Evolutionary conservation across 2,329 filamentous ascomycete genomes (phyloP).

Genomic region (Penicillium corylophilum): DNA sequence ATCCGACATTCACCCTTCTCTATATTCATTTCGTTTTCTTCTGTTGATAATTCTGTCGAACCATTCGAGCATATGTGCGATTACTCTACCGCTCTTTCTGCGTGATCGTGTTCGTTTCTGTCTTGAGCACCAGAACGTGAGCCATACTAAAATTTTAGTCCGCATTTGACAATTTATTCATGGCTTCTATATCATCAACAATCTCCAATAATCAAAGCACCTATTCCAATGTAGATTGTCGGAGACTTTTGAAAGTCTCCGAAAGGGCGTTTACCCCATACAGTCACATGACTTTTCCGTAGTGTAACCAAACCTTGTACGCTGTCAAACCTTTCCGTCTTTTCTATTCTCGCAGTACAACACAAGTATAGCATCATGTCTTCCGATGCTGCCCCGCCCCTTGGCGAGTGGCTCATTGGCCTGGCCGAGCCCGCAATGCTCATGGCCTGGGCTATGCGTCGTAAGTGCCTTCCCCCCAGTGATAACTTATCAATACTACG

Average conservation of each 20-base stretch:
- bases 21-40: slow-evolving; percentile 9
- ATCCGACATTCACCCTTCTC: slow-evolving; percentile 5
- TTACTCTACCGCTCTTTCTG: slow-evolving; percentile 11
- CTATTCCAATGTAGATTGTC: no score
- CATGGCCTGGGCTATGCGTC: slow-evolving; percentile 26
- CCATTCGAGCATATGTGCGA: slow-evolving; percentile 11
- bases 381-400: slow-evolving; percentile 11
- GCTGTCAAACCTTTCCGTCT: background rate
- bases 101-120: slow-evolving; percentile 12
- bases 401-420: slow-evolving; percentile 17
- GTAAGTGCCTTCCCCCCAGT: slow-evolving; percentile 23
- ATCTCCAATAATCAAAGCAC: background rate
- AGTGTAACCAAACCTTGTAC: background rate
- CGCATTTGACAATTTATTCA: slow-evolving; percentile 2
- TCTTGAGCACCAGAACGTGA: slow-evolving; percentile 16
- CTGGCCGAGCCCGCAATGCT: slow-evolving; percentile 28
- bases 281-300: background rate
- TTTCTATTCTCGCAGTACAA: background rate
- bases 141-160: slow-evolving; percentile 12
- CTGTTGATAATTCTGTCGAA: slow-evolving; percentile 21
- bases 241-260: no score
- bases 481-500: background rate
- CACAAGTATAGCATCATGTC: slow-evolving; percentile 6
- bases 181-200: background rate
- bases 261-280: no score